phyloP scores from a whole-genome alignment of 2,329 filamentous ascomycete species.

The Mycosphaerella sp. region DNA sequence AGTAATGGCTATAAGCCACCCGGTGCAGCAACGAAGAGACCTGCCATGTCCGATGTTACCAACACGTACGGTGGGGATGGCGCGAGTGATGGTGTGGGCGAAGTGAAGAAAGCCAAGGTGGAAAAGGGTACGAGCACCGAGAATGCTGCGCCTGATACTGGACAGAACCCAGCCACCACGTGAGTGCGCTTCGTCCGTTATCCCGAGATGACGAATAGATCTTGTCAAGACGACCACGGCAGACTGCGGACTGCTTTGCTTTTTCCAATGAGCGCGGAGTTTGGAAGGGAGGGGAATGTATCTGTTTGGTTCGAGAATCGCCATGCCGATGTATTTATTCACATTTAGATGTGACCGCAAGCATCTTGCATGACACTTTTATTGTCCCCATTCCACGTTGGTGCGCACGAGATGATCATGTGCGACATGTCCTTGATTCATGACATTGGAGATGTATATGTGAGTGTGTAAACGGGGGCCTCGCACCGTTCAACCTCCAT shows the following conservation, averaged over 20 bases:
- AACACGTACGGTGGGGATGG: constrained; percentile 36
- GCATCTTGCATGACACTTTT: too few relatives aligned
- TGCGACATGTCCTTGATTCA: too few relatives aligned
- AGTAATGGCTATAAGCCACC: constrained; percentile 42
- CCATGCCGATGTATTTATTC: background rate
- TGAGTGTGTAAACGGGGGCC: too few relatives aligned
- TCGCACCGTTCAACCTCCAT: too few relatives aligned
- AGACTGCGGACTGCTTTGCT: background rate
- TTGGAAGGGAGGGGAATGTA: background rate
- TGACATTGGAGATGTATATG: too few relatives aligned
- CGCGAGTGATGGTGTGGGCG: constrained; percentile 33
- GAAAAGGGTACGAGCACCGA: constrained; percentile 19
- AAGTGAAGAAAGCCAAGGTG: constrained; percentile 39
- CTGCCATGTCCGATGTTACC: constrained; percentile 42
- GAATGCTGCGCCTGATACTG: background rate
- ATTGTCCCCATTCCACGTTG: background rate
- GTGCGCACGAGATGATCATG: too few relatives aligned
- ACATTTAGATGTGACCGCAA: background rate
- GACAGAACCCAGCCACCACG: background rate
- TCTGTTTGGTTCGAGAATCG: background rate
- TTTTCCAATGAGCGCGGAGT: background rate
- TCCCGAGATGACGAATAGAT: too few relatives aligned
- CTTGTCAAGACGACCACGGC: too few relatives aligned
- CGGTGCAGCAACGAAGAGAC: constrained; percentile 30
- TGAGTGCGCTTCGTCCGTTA: background rate